Conservation (phyloP, 108 stramenopile species). For the Parietichytrium sp. region DNA sequence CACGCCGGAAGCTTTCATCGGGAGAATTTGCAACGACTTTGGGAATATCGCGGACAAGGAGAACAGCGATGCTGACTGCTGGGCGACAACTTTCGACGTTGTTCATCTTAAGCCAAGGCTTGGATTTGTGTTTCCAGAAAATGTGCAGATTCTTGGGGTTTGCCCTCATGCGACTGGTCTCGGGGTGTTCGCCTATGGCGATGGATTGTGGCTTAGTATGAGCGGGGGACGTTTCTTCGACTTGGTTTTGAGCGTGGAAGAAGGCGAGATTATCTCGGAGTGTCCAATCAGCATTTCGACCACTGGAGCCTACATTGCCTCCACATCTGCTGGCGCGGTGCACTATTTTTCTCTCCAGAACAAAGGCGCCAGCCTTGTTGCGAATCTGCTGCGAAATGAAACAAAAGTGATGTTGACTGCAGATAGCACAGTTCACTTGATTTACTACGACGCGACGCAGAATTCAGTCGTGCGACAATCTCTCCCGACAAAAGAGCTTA, state of each 20-base stretch:
- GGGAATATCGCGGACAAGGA: neutral
- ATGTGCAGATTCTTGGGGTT: neutral
- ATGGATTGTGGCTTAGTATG: neutral
- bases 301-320: neutral
- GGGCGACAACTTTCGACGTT: neutral
- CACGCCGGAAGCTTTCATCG: neutral
- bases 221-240: neutral
- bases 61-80: neutral
- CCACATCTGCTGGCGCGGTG: too few species aligned
- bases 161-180: neutral
- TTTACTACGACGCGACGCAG: too few species aligned
- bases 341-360: too few species aligned
- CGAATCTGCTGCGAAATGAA: too few species aligned
- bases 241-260: neutral
- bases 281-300: neutral
- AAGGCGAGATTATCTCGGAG: neutral
- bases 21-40: neutral
- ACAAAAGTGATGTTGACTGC: too few species aligned
- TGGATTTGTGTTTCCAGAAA: constrained; percentile 11
- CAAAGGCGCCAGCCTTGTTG: too few species aligned
- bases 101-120: neutral
- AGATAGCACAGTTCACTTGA: too few species aligned
- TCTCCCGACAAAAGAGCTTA: too few species aligned
- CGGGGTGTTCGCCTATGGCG: neutral
- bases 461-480: too few species aligned